Evolutionary conservation across 352 stramenopile species (phyloP).

Genomic region (Pythium plurisporium): DNA sequence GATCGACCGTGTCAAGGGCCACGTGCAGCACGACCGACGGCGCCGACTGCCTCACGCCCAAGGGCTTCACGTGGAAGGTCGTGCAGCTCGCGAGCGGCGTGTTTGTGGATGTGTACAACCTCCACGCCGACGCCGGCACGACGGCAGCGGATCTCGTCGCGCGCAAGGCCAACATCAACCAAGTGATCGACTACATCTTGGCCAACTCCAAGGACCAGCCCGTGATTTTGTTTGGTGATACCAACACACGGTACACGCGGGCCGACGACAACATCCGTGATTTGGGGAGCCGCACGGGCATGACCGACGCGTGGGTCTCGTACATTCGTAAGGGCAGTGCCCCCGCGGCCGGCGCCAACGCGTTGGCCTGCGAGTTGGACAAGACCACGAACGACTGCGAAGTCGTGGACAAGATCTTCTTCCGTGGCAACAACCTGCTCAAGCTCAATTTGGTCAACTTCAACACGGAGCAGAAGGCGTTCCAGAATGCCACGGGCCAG

Average conservation of each 20-base stretch:
- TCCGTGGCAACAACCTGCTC: conserved; percentile 32
- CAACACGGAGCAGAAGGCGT: conserved; percentile 39
- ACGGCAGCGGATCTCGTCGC: conserved; percentile 29
- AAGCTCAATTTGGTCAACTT: conserved; percentile 34
- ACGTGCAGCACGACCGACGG: conserved; percentile 41
- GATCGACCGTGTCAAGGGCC: conserved; percentile 36
- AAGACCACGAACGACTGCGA: conserved; percentile 42
- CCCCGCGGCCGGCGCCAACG: conserved; percentile 29
- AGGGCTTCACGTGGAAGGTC: conserved; percentile 45
- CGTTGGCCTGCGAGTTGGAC: conserved; percentile 31
- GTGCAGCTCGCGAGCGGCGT: conserved; percentile 40
- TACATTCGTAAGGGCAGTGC: conserved; percentile 30
- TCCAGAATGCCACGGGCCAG: conserved; percentile 29
- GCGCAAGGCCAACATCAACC: conserved; percentile 37
- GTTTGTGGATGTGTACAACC: conserved; percentile 45
- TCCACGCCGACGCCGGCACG: conserved; percentile 41
- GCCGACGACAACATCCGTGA: conserved; percentile 33
- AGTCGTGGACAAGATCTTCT: conserved; percentile 62
- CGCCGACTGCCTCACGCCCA: conserved; percentile 51
- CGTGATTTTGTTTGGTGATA: conserved; percentile 54
- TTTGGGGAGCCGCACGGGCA: conserved; percentile 21
- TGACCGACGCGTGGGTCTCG: conserved; percentile 47
- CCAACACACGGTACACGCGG: conserved; percentile 51
- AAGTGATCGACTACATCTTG: conserved; percentile 39
- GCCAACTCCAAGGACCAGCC: conserved; percentile 40